These are phyloP conservation scores for Monilinia fructicola DNA, from an alignment of 2,329 filamentous ascomycete genomes.

Conservation along the genomic window DNA sequence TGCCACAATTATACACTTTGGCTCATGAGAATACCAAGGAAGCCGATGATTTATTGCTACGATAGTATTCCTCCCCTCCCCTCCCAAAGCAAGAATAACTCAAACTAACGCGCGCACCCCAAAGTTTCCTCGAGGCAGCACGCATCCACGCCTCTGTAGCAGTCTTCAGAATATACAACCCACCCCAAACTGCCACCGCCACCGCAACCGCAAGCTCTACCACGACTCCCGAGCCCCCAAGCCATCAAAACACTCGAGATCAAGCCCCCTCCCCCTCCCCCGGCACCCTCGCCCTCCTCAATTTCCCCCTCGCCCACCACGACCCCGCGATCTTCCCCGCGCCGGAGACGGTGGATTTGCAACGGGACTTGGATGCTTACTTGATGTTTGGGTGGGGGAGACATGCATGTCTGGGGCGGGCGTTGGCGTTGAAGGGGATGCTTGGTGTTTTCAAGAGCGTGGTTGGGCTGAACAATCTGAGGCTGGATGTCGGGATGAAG, in stretches of 20 bases:
- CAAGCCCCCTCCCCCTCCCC: constrained; percentile 42
- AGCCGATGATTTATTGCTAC: constrained; percentile 62
- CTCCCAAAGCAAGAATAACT: background rate
- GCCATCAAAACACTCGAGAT: background rate
- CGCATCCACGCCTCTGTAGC: constrained; percentile 64
- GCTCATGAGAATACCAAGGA: constrained; percentile 56
- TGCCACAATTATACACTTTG: constrained; percentile 60
- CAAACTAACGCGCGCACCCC: background rate
- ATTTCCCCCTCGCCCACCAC: constrained; percentile 56
- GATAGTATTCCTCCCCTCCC: constrained; percentile 45
- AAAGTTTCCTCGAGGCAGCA: constrained; percentile 66
- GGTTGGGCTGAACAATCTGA: constrained; percentile 33
- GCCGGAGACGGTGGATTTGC: constrained; percentile 59
- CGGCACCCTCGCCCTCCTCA: constrained; percentile 62
- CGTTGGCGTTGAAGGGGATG: constrained; percentile 60
- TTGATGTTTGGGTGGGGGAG: constrained; percentile 63
- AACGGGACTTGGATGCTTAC: constrained; percentile 58
- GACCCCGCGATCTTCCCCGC: constrained; percentile 60
- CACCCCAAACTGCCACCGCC: background rate
- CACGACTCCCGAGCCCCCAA: background rate
- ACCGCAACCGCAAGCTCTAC: background rate
- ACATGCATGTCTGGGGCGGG: constrained; percentile 64
- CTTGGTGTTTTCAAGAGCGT: constrained; percentile 45
- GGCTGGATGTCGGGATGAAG: constrained; percentile 30
- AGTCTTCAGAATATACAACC: constrained; percentile 49